phyloP scores from a whole-genome alignment of 1,139 yeast genomes.

The Lodderomyces orthopsilosis region DNA sequence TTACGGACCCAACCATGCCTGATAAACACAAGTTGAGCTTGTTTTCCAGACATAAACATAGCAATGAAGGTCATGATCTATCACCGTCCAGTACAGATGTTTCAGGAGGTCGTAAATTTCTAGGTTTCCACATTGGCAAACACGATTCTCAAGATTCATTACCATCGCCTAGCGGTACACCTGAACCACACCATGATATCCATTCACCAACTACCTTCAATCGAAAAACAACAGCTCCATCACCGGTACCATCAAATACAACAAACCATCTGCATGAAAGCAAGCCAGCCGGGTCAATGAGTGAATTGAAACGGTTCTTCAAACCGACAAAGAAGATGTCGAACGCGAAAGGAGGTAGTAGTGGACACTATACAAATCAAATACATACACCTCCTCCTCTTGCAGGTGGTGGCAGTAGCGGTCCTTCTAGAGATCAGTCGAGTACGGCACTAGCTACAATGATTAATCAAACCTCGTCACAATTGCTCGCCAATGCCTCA shows the following conservation, averaged over 20 bases:
- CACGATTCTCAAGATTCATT: constrained; percentile 39
- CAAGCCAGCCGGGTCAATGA: constrained; percentile 30
- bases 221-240: constrained; percentile 16
- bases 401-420: constrained; percentile 10
- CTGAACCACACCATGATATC: constrained; percentile 19
- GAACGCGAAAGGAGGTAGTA: constrained; percentile 4
- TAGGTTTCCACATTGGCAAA: constrained; percentile 39
- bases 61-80: constrained; percentile 27
- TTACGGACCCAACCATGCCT: too few species aligned
- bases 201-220: constrained; percentile 3
- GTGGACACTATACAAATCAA: neutral
- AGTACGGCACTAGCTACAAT: constrained; percentile 42
- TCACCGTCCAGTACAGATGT: constrained; percentile 37
- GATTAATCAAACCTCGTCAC: constrained; percentile 45
- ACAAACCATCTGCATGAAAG: constrained; percentile 5
- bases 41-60: constrained; percentile 32
- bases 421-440: constrained; percentile 35
- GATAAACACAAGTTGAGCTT: constrained; percentile 47
- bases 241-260: constrained; percentile 7
- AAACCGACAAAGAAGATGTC: constrained; percentile 37
- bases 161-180: constrained; percentile 26
- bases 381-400: neutral
- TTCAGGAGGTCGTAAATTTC: constrained; percentile 28
- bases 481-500: constrained; percentile 40
- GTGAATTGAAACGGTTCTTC: constrained; percentile 40